Evolutionary conservation across 2,329 filamentous ascomycete genomes (phyloP), one percentile per base, ranked within the genome.

Genomic region (Diatrype stigma): DNA sequence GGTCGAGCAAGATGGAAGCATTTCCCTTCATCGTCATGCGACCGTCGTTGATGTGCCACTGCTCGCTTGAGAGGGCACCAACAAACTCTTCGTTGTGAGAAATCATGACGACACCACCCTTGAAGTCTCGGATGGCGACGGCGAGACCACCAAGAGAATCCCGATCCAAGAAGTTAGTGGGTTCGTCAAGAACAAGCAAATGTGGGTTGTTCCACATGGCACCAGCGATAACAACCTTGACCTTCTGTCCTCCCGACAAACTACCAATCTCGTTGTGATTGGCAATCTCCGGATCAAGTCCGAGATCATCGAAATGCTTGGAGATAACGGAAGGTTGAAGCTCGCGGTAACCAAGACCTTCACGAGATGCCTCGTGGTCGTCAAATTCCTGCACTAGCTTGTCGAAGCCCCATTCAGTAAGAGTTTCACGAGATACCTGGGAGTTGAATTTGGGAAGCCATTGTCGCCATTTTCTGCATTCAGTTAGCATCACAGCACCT

Each of bases 161-260:
- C 63, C 94, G 91, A 68, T 99, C 94, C 78, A 99, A 85, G 82
- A 96, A 99, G 78, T 99, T 99, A 69, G 94, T 97, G 52, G 94
- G 94, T 75, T 99, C 93, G 80, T 99, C 94, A 22, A 99, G 86
- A 46, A 99, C 94, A 55, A 99, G 84, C 64, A 99, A 75, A 76
- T 99, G 94, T 1, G 94, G 94, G 78, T 97, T 97, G 77, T 97
- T 96, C 92, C 92, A 96, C 90, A 96, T 95, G 62, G 91, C 90
- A 64, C 90, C 90, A 3, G 90, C 94, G 61, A 99, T 85, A 56
- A 99, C 94, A 45, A 99, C 94, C 81, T 99, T 99, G 75, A 99
- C 94, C 74, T 97, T 97, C 70, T 99, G 94, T 14, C 94, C 94
- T 73, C 94, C 94, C 10, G 92, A 96, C 12, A 99, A 80, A 64